phyloP scores from a whole-genome alignment of 2,329 filamentous ascomycete species.

The Sporothrix globosa region DNA sequence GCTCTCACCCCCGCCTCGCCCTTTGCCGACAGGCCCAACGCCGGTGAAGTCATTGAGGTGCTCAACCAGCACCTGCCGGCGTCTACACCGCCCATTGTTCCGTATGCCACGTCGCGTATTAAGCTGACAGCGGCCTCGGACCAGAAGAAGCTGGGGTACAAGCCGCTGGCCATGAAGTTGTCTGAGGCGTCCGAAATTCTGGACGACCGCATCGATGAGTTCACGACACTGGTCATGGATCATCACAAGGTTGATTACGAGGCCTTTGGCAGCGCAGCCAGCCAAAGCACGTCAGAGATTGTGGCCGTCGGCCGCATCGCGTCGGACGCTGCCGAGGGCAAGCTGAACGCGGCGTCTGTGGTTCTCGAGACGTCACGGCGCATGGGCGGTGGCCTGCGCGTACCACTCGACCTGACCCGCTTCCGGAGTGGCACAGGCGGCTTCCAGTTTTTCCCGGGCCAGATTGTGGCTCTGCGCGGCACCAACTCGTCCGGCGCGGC shows the following conservation, averaged over 20 bases:
- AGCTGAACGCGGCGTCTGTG: constrained; percentile 80
- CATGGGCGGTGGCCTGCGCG: constrained; percentile 77
- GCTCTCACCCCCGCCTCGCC: constrained; percentile 46
- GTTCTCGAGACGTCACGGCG: constrained; percentile 86
- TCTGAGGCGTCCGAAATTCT: constrained; percentile 90
- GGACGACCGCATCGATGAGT: constrained; percentile 93
- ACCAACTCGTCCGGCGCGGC: constrained; percentile 84
- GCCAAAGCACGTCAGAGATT: constrained; percentile 81
- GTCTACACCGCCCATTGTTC: constrained; percentile 70
- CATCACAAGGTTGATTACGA: constrained; percentile 76
- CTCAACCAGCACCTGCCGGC: constrained; percentile 75
- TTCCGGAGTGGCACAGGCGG: constrained; percentile 50
- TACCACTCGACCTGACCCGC: constrained; percentile 75
- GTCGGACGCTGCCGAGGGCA: constrained; percentile 83
- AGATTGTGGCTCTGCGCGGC: constrained; percentile 85
- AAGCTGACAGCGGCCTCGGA: constrained; percentile 86
- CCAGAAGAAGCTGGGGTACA: constrained; percentile 87
- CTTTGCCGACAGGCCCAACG: constrained; percentile 76
- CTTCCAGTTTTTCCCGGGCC: constrained; percentile 90
- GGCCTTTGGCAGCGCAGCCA: constrained; percentile 84
- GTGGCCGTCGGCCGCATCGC: constrained; percentile 91
- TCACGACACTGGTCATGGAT: constrained; percentile 71
- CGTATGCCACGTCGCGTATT: constrained; percentile 75
- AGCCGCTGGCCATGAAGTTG: constrained; percentile 91
- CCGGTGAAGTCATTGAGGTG: constrained; percentile 80